Evolutionary conservation across 345 rosid species (phyloP), one percentile per base, ranked within the genome.

Genomic region (Gossypium raimondii): DNA sequence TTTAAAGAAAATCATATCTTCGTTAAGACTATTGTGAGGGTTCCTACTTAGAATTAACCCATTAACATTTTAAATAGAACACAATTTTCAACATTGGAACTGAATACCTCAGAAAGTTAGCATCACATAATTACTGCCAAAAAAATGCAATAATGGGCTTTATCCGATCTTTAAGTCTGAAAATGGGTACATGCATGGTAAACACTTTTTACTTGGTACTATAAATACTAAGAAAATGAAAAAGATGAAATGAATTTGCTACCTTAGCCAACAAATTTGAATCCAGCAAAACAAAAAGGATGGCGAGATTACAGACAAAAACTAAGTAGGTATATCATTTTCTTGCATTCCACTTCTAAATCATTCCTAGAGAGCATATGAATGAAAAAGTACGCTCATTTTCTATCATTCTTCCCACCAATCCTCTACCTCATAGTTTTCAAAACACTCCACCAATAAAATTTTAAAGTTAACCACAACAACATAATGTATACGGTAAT

Each of bases 321-420:
- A 25, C 72, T 24, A 13, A 50, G 13, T 24, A 22, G 16, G 43
- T 47, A 48, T 7, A 20, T 29, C 41, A 53, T 53, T 53, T 51
- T 70, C 45, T 29, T 4, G 47, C 16, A 52, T 9, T 53, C 61
- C 7, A 53, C 8, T 29, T 52, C 48, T 53, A 11, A 68, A 68
- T 68, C 22, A 68, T 48, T 68, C 57, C 38, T 11, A 8, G 11
- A 22, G 13, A 11, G 53, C 57, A 20, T 8, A 2, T 2, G 20
- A 48, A 8, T 24, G 12, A 5, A 34, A 18, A 4, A n/a, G 12
- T 70, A 52, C 2, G 5, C 2, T 9, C n/a, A 27, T 53, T 27
- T n/a, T 70, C 61, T 53, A 17, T 27, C 62, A 70, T 52, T 68
- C 73, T 53, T 57, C 59, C 27, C n/a, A n/a, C n/a, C 45, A 9